Evolutionary conservation across 2,329 filamentous ascomycete species (phyloP), one percentile per base, ranked within the genome.

Genomic region (Beauveria sp.): DNA sequence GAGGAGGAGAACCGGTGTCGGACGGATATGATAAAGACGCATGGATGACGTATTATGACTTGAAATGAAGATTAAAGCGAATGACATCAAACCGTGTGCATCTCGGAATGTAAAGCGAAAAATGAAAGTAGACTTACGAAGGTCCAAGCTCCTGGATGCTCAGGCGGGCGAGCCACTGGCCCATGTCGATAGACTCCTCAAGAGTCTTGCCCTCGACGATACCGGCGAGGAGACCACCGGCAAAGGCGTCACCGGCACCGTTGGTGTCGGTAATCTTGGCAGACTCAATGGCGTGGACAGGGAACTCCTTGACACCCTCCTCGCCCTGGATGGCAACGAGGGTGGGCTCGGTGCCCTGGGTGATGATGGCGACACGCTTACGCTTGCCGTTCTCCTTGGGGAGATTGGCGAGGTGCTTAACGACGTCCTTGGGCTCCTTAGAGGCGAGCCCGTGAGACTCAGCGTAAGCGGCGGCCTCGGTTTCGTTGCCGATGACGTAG

Each of bases 401-500:
- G 65, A 96, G 83, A 72, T 89, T 86, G 72, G 92, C 92, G 66
- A 99, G 84, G 74, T 87, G 80, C 80, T 90, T 88, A 68, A 90
- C 92, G 70, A 97, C 93, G 75, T 90, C 88, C 72, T 87, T 84
- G 71, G 96, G 85, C 75, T 93, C 88, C 69, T 87, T 89, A 68
- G 84, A 88, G 67, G 81, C 80, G 69, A 94, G 83, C 67, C 80
- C 80, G 77, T 96, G 92, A 62, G 87, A 87, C 75, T 92, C 87
- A 66, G 92, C 90, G 77, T 93, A 99, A 61, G 92, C 82, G 68
- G 87, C 84, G 54, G 92, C 93, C 80, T 99, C 94, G 66, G 90
- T 90, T 86, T 99, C 94, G 79, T 99, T 99, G 72, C 92, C 93
- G 74, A 99, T 90, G 64, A 97, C 82, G 77, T 93, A 96, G 79